Conservation (phyloP, 192 early-diverging fungal species). For the Dissophora globulifera region DNA sequence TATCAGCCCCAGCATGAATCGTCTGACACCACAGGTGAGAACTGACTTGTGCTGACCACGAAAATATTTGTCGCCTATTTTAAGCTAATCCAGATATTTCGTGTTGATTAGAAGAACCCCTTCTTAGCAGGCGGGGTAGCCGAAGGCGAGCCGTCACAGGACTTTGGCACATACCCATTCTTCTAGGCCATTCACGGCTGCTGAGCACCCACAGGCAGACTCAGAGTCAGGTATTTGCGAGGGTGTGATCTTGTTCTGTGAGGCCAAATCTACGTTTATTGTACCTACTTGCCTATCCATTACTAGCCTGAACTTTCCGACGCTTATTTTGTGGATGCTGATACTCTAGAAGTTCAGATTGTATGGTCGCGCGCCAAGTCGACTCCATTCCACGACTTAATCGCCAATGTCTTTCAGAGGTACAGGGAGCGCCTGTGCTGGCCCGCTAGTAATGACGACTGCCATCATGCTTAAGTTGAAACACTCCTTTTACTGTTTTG, state of each 20-base stretch:
- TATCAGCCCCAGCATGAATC: slow-evolving; percentile 18
- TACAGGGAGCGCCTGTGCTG: not conserved
- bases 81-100: slow-evolving; percentile 5
- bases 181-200: too few relatives aligned
- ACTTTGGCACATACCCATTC: too few relatives aligned
- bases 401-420: slow-evolving; percentile 14
- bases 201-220: too few relatives aligned
- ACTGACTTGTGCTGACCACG: not conserved
- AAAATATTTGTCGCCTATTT: not conserved
- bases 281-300: too few relatives aligned
- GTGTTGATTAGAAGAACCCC: slow-evolving; percentile 9
- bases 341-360: slow-evolving; percentile 1
- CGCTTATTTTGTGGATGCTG: not conserved
- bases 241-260: too few relatives aligned
- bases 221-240: too few relatives aligned
- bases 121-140: too few relatives aligned
- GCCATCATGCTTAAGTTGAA: slow-evolving; percentile 6
- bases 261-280: too few relatives aligned
- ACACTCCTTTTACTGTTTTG: not conserved
- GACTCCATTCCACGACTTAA: slow-evolving; percentile 5
- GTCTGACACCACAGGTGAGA: slow-evolving; percentile 8
- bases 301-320: too few relatives aligned
- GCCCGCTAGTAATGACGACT: slow-evolving; percentile 3
- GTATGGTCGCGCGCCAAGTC: not conserved
- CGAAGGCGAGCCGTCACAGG: too few relatives aligned